A percentile compares a stretch with the other conserved stretches of the same genome.
Conservation (phyloP, 2,329 filamentous ascomycete genomes). For the Verticillium dahliae region DNA sequence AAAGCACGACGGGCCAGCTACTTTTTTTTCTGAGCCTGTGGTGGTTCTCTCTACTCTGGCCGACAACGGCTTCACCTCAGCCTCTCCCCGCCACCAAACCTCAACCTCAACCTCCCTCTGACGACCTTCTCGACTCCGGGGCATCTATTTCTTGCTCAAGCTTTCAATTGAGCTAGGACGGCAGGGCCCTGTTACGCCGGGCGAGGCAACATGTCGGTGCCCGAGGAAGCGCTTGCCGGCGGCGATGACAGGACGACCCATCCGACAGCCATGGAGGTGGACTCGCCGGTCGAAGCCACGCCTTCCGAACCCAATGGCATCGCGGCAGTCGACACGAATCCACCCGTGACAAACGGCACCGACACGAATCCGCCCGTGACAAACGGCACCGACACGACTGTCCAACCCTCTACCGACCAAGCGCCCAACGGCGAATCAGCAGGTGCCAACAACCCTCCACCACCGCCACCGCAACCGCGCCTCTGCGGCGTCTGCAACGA, state of each 20-base stretch:
- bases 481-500: conserved; percentile 47
- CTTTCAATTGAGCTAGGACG: no score
- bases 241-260: background rate
- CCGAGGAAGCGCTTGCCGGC: background rate
- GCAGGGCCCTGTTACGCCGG: no score
- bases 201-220: background rate
- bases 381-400: background rate
- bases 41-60: background rate
- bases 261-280: background rate
- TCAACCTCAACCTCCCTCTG: background rate
- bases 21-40: background rate
- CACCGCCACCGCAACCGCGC: conserved; percentile 5
- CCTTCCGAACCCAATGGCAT: background rate
- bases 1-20: background rate
- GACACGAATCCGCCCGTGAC: background rate
- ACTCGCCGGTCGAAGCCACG: background rate
- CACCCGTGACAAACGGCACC: background rate
- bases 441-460: background rate
- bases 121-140: background rate
- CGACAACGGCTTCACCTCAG: background rate
- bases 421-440: background rate
- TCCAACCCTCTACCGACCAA: background rate
- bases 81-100: no score
- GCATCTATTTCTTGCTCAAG: background rate
- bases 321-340: background rate